These are phyloP conservation scores for Phyllosticta ampelicida DNA, from an alignment of 2,329 filamentous ascomycete species.

Conservation along the genomic window DNA sequence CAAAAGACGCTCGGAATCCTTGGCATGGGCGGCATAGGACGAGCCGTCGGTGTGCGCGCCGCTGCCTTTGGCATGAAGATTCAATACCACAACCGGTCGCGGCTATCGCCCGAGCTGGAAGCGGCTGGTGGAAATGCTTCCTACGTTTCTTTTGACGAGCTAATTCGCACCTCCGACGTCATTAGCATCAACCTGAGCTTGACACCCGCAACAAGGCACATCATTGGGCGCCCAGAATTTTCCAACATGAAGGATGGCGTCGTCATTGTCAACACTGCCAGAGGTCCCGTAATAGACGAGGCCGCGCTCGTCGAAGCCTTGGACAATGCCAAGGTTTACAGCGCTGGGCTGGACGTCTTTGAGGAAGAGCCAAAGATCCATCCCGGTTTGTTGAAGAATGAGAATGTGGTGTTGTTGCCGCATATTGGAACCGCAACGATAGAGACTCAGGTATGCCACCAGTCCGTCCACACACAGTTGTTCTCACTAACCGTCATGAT, in stretches of 20 bases:
- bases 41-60: conserved; percentile 38
- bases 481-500: conserved; percentile 10
- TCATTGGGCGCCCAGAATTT: conserved; percentile 42
- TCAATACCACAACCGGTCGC: conserved; percentile 47
- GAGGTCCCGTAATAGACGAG: conserved; percentile 48
- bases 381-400: conserved; percentile 37
- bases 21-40: conserved; percentile 51
- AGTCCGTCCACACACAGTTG: not conserved
- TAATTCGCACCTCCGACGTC: conserved; percentile 44
- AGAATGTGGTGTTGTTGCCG: conserved; percentile 45
- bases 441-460: conserved; percentile 42
- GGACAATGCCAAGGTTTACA: conserved; percentile 43
- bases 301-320: conserved; percentile 43
- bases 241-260: conserved; percentile 45
- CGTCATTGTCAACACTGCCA: conserved; percentile 47
- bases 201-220: conserved; percentile 39
- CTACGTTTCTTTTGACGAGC: conserved; percentile 46
- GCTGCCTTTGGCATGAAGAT: conserved; percentile 46
- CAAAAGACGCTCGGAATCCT: conserved; percentile 46
- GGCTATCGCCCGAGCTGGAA: conserved; percentile 23
- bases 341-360: conserved; percentile 47
- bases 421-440: conserved; percentile 51
- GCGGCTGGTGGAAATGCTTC: conserved; percentile 35
- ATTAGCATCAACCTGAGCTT: conserved; percentile 45
- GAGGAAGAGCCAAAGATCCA: conserved; percentile 47